Conservation (phyloP, 176 grass and related monocot species). For the Microstegium vimineum region DNA sequence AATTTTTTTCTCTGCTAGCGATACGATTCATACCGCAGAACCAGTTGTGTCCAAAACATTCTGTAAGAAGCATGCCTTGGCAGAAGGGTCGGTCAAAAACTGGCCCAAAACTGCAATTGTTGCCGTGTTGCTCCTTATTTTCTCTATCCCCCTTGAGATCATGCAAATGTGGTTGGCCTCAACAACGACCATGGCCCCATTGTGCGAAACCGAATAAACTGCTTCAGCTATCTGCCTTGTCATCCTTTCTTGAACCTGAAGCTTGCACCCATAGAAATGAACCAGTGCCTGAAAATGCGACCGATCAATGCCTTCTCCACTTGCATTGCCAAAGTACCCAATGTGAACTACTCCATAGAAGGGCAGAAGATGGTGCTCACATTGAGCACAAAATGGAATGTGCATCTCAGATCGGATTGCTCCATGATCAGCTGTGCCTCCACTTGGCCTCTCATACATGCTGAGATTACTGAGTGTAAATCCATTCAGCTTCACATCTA, state of each 20-base stretch:
- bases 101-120: slow-evolving; percentile 85
- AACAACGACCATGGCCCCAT: slow-evolving; percentile 76
- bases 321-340: slow-evolving; percentile 47
- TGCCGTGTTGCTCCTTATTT: slow-evolving; percentile 83
- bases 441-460: slow-evolving; percentile 13
- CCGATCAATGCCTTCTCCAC: slow-evolving; percentile 42
- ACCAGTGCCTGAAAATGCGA: slow-evolving; percentile 64
- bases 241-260: slow-evolving; percentile 98
- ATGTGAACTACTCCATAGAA: slow-evolving; percentile 91
- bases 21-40: slow-evolving; percentile 19
- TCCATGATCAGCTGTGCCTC: slow-evolving; percentile 30
- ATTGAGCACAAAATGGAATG: slow-evolving; percentile 86
- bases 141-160: slow-evolving; percentile 94
- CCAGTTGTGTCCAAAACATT: slow-evolving; percentile 37
- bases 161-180: slow-evolving; percentile 94
- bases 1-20: not conserved
- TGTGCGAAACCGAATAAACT: slow-evolving; percentile 39
- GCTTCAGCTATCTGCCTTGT: slow-evolving; percentile 95
- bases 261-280: slow-evolving; percentile 83
- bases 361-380: slow-evolving; percentile 89
- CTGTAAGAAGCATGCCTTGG: slow-evolving; percentile 62
- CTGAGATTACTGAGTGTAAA: slow-evolving; percentile 29
- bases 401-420: slow-evolving; percentile 52
- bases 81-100: slow-evolving; percentile 54
- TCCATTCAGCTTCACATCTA: slow-evolving; percentile 48